Base-by-base conservation (phyloP, 2,329 filamentous ascomycete genomes). In the Colletotrichum eleusines region DNA sequence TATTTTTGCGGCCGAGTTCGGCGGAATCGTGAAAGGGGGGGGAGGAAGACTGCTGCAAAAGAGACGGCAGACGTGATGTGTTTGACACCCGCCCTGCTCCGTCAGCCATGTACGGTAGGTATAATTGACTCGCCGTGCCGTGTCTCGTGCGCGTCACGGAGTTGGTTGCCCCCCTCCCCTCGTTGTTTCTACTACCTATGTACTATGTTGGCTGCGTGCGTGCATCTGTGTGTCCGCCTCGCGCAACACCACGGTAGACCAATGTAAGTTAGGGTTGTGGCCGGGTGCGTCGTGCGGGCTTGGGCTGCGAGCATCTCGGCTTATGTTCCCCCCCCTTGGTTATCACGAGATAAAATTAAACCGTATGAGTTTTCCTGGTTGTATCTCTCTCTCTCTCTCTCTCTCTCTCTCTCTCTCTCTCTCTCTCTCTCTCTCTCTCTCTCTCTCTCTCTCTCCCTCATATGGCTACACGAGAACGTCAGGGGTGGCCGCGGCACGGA, bases 71-170 rank as follows among this genome's bases (percentile, higher is more conserved):
- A 59, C n/a, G n/a, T n/a, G 14, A 14, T 44, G 42, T 44, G 42
- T 44, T 33, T 63, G 58, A 58, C 42, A 38, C 46, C 14, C 31
- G 57, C 44, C 16, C 51, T 66, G 66, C 61, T 66, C 46, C 48
- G 66, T 69, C 54, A 69, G 66, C 66, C 28, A 58, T 66, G 66
- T 66, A n/a, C n/a, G n/a, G n/a, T n/a, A n/a, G n/a, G n/a, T n/a
- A 59, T 66, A 60, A 66, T 66, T 59, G 38, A 31, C 54, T 65
- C 53, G 44, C 58, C n/a, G n/a, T n/a, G n/a, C 31, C 20, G 66
- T 65, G 66, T 69, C 66, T 69, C 66, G 66, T 69, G 66, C 66
- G 59, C 60, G 66, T 69, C 66, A 48, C 61, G 61, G 54, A 69
- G 66, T 65, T 53, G 61, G 42, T 18, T 44, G 2, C 7, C 40